Conservation (phyloP, 2,329 filamentous ascomycete genomes). For the Torrubiella hemipterigena region DNA sequence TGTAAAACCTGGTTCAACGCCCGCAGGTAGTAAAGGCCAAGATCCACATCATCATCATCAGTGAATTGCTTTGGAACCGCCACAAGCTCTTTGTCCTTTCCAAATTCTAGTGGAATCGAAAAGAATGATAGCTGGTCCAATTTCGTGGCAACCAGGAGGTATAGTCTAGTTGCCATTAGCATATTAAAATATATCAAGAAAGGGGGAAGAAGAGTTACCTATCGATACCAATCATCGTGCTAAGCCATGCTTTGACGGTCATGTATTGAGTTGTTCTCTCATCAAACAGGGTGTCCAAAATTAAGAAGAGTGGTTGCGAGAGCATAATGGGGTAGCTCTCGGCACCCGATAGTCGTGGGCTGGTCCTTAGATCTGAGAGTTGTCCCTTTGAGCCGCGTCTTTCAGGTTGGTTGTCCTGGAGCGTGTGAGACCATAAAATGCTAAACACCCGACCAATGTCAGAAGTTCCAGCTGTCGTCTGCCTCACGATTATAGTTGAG, state of each 20-base stretch:
- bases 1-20: conserved; percentile 62
- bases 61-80: conserved; percentile 18
- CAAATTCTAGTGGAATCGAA: conserved; percentile 9
- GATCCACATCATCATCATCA: conserved; percentile 57
- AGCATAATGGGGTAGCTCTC: conserved; percentile 63
- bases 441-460: conserved; percentile 60
- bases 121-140: conserved; percentile 44
- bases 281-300: conserved; percentile 67
- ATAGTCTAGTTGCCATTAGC: conserved; percentile 40
- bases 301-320: conserved; percentile 66
- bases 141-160: conserved; percentile 47
- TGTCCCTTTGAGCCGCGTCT: conserved; percentile 36
- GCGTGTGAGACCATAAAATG: conserved; percentile 71
- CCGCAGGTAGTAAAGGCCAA: conserved; percentile 67
- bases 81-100: conserved; percentile 8
- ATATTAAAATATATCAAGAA: background rate
- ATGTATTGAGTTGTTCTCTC: conserved; percentile 64
- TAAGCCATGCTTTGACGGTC: conserved; percentile 71
- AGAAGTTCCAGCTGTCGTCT: conserved; percentile 31
- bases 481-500: conserved; percentile 51
- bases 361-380: conserved; percentile 18
- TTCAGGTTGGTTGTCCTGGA: conserved; percentile 46
- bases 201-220: conserved; percentile 32
- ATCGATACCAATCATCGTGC: conserved; percentile 50
- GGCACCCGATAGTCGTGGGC: conserved; percentile 36